Base-by-base conservation (phyloP, 352 stramenopile genomes). In the Phytophthora cryptogea region DNA sequence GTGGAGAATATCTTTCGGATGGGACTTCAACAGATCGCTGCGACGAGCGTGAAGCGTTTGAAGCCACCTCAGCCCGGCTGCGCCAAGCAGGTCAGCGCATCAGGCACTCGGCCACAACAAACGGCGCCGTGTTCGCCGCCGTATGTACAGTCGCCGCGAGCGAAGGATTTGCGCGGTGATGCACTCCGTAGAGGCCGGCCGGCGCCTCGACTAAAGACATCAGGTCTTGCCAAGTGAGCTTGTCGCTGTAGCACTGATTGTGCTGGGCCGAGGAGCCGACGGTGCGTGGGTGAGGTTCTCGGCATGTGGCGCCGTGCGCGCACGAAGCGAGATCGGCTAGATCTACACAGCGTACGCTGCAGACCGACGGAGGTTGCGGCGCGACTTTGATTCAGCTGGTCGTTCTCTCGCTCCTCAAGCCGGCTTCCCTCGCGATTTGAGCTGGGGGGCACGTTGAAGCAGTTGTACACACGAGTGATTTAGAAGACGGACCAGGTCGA, bases 381-480 rank as follows among this genome's bases (percentile, higher is more conserved):
- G 32, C 32, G n/a, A 23, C 16, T 40, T 40, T 17, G 14, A 26
- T 57, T 61, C 37, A 13, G 44, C 52, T 57, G 44, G 51, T 62
- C 61, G 47, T 51, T 61, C 36, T 69, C 61, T 69, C 47, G 54
- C 54, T 59, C 61, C 26, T 66, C 62, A 70, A 70, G 48, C 55
- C 57, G 62, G 32, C 62, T 66, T 70, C 62, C 62, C 62, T 70
- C 47, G 51, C 36, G 55, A 66, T 61, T 66, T 70, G 62, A 62
- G 62, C 26, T 20, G 35, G 54, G n/a, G 48, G 43, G 8, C 48
- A 57, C 17, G 36, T 66, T 66, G 62, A 66, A 70, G 48, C 43
- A 54, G 43, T 23, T 54, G 36, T 23, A 8, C 31, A n/a, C 53
- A 42, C 46, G 33, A 55, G 58, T 61, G 58, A 66, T 61, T 61